Base-by-base conservation (phyloP, 208 protist genomes). In the Leishmania aethiopica region DNA sequence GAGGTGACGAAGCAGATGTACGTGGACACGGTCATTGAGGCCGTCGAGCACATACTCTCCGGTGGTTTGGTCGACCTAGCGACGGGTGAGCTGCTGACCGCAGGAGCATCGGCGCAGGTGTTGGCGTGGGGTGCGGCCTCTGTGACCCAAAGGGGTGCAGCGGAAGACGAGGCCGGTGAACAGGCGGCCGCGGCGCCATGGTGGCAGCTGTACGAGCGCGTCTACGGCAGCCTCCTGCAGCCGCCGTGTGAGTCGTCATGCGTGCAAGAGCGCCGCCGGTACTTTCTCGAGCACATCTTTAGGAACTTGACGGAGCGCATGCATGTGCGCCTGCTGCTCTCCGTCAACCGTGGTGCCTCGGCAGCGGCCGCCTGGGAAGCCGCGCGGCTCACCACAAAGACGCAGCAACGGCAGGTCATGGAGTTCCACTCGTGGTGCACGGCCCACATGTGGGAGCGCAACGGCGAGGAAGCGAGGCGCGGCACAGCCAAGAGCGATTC, bases 291-390 rank as follows among this genome's bases (percentile, higher is more conserved):
- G 11, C 32, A 57, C 69, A 59, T 83, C 42, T 42, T 62, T 13
- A 3, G 25, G 5, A 79, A 78, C 37, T 3, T 83, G 37, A 57
- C 25, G 35, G 28, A 75, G 28, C 79, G 77, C 51, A 92, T 95
- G 90, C 91, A 95, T 81, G 82, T 96, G 66, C 90, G 91, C 10
- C 87, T 97, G n/a, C 81, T 98, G n/a, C 73, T 98, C 22, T 96
- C 91, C 8, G 84, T 97, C 55, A 97, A 98, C 84, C 74, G 95
- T 42, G 87, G 83, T 17, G 82, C 88, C 11, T 22, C 28, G 7
- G 77, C 78, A 13, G 90, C 64, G 17, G 88, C 75, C 15, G 90
- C 89, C 28, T 69, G 67, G 71, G 88, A 90, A 81, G 89, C 85
- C 5, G 86, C 92, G 8, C 75, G 47, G 15, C 75, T 97, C 45